Evolutionary conservation across 2,329 filamentous ascomycete species (phyloP), one percentile per base, ranked within the genome.

Genomic region (Colletotrichum gigasporum): DNA sequence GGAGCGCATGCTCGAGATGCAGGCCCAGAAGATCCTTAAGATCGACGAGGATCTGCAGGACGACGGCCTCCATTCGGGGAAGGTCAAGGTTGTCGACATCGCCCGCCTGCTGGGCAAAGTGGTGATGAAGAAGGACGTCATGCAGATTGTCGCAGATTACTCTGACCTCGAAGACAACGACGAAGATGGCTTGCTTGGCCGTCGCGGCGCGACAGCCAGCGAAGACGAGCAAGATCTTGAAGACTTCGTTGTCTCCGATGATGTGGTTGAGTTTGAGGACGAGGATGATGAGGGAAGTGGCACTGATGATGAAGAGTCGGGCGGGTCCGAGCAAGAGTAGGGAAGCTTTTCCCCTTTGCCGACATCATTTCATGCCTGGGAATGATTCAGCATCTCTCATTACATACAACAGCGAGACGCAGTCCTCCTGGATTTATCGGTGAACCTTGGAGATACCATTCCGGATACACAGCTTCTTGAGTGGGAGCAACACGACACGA

Each of bases 1-100:
- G 60, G 76, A 83, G 11, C 78, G 82, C 0, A 78, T 93, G 5
- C 71, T 83, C 0, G 42, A 71, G 0, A 80, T 92, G 68, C 90
- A 93, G 62, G 61, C 78, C 0, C 51, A 68, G 0, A 92, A 93
- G 60, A 75, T 63, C 5, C 39, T 59, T 0, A 0, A 0, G 0
- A 63, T 63, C 4, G 54, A 63, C 5, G 39, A 18, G 1, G 54
- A 32, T 1, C 18, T 63, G 0, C 60, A 59, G 3, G 60, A 63
- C 8, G 24, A 18, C 1, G 11, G 1, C 3, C 1, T 2, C 5
- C 51, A 54, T 11, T 4, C 9, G 1, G 45, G 54, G 0, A 59
- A 59, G 9, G 2, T 63, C 2, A 1, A 1, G 2, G 8, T 62
- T 3, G 2, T 34, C 3, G 59, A 63, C 3, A 51, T 63, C 1